phyloP scores from a whole-genome alignment of 2,329 filamentous ascomycete species.

The Setomelanomma holmii region DNA sequence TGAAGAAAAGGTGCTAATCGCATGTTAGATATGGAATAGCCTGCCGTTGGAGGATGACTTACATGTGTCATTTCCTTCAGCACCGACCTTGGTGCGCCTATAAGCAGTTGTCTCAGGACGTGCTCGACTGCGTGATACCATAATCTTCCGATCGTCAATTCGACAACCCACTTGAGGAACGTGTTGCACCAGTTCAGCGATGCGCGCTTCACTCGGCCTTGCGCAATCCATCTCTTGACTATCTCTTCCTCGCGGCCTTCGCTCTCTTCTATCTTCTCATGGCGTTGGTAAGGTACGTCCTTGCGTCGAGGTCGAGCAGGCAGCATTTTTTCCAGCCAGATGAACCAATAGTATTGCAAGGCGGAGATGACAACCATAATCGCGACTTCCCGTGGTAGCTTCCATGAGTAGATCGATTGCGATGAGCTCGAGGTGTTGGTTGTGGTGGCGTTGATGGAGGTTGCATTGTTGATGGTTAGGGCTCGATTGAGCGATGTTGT shows the following conservation, averaged over 20 bases:
- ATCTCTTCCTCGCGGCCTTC: constrained; percentile 24
- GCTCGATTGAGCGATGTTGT: background rate
- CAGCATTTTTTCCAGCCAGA: constrained; percentile 15
- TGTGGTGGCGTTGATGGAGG: background rate
- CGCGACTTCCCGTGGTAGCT: constrained; percentile 9
- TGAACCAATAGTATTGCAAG: constrained; percentile 21
- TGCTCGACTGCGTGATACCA: constrained; percentile 4
- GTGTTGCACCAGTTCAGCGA: constrained; percentile 25
- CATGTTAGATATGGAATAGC: background rate
- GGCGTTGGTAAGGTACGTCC: background rate
- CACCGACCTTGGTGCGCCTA: background rate
- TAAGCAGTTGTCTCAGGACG: constrained; percentile 7
- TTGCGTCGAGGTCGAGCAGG: constrained; percentile 12
- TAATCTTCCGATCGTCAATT: constrained; percentile 16
- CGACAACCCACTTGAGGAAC: constrained; percentile 22
- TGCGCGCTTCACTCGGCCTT: constrained; percentile 17
- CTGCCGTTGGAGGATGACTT: constrained; percentile 3
- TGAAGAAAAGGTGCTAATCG: constrained; percentile 4
- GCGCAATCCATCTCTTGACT: constrained; percentile 25
- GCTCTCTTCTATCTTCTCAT: constrained; percentile 10
- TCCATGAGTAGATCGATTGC: constrained; percentile 11
- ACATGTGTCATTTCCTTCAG: background rate
- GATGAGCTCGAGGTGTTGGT: background rate
- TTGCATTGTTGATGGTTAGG: background rate
- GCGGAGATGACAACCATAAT: constrained; percentile 1